Evolutionary conservation across 768 basidiomycete genomes (phyloP).

Genomic region (Ramaria sp.): DNA sequence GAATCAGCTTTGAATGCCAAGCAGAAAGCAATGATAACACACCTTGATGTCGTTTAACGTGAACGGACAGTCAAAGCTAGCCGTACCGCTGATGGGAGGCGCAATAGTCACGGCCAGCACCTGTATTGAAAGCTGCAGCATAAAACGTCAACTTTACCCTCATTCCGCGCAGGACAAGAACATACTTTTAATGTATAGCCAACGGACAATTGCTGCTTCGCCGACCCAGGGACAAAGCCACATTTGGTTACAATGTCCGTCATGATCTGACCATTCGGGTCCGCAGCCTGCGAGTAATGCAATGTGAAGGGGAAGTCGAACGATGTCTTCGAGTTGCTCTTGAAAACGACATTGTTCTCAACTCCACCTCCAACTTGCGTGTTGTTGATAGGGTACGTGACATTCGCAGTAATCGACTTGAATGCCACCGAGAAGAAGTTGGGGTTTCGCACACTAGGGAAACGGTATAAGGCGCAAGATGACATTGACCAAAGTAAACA

Average conservation of each 20-base stretch:
- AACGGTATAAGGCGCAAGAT: constrained; percentile 6
- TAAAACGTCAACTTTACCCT: constrained; percentile 1
- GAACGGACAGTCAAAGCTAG: constrained; percentile 59
- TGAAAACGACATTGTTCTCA: constrained; percentile 30
- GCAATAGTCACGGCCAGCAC: constrained; percentile 57
- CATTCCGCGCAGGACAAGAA: constrained; percentile 7
- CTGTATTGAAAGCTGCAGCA: constrained; percentile 45
- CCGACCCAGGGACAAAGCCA: constrained; percentile 32
- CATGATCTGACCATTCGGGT: constrained; percentile 47
- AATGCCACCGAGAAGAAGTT: constrained; percentile 69
- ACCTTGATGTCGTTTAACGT: constrained; percentile 23
- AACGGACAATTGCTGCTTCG: constrained; percentile 41
- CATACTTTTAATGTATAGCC: constrained; percentile 58
- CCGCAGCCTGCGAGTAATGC: constrained; percentile 41
- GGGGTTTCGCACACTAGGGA: constrained; percentile 61
- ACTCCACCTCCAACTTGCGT: constrained; percentile 57
- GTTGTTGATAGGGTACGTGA: constrained; percentile 67
- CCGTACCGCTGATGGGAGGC: constrained; percentile 50
- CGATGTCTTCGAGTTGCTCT: constrained; percentile 44
- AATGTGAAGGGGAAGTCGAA: constrained; percentile 72
- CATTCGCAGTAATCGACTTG: constrained; percentile 49
- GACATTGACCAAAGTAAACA: constrained; percentile 11
- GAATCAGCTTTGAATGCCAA: neutral
- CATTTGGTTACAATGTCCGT: constrained; percentile 54
- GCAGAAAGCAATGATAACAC: constrained; percentile 6